Evolutionary conservation across 371 early-diverging fungal genomes (phyloP).

Genomic region (Mucor lusitanicus): DNA sequence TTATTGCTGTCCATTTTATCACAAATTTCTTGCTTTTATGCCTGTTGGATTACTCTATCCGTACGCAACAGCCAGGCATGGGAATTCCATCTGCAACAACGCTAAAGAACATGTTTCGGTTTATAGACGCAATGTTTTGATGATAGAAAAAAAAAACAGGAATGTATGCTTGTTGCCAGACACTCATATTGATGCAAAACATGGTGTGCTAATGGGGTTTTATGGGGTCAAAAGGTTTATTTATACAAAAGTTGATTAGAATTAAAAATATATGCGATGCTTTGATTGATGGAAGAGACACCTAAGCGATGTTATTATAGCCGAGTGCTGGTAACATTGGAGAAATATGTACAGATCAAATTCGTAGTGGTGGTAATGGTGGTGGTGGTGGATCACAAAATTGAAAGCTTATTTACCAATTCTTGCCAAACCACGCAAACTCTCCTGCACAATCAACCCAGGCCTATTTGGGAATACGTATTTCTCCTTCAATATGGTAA

Average conservation of each 20-base stretch:
- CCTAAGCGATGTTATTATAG: background rate
- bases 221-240: background rate
- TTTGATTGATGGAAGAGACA: background rate
- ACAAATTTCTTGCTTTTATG: background rate
- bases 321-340: background rate
- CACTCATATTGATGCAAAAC: background rate
- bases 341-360: background rate
- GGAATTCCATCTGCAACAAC: background rate
- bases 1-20: background rate
- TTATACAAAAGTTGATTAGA: background rate
- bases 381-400: background rate
- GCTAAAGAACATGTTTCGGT: background rate
- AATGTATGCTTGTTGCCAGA: background rate
- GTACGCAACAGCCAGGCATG: background rate
- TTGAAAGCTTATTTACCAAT: slow-evolving; percentile 6
- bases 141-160: background rate
- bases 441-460: slow-evolving; percentile 43
- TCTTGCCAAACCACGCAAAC: slow-evolving; percentile 29
- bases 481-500: slow-evolving; percentile 51
- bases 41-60: background rate
- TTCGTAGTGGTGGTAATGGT: background rate
- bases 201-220: too few species aligned
- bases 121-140: background rate
- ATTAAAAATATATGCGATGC: background rate
- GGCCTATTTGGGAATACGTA: slow-evolving; percentile 56